These are phyloP conservation scores for Chionographis japonica DNA, from an alignment of 106 monocot genomes.

Conservation along the genomic window DNA sequence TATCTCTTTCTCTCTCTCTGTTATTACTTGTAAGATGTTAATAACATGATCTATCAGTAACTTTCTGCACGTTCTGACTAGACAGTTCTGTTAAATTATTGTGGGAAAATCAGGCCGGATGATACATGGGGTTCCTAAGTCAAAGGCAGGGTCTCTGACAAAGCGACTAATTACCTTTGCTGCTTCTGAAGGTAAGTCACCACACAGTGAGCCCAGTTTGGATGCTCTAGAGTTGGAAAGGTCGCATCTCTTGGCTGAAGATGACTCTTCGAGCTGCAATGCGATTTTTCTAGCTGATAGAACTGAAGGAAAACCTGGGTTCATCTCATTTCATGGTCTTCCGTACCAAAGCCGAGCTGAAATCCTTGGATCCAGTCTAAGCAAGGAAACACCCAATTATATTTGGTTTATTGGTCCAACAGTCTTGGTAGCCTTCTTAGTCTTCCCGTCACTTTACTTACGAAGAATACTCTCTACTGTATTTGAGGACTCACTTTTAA, in stretches of 20 bases:
- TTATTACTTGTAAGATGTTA: background rate
- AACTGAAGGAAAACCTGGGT: conserved; percentile 61
- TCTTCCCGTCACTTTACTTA: conserved; percentile 85
- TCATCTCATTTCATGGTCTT: conserved; percentile 55
- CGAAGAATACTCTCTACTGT: conserved; percentile 61
- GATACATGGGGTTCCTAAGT: background rate
- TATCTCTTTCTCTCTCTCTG: conserved; percentile 5
- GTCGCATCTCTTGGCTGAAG: conserved; percentile 4
- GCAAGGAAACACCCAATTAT: conserved; percentile 39
- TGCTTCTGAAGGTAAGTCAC: conserved; percentile 29
- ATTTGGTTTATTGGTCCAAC: conserved; percentile 86
- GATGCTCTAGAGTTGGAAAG: conserved; percentile 19
- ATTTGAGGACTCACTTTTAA: conserved; percentile 87
- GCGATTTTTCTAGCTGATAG: conserved; percentile 13
- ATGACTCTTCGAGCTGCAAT: conserved; percentile 16
- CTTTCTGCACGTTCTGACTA: background rate
- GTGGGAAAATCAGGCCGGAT: conserved; percentile 11
- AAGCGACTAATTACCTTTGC: conserved; percentile 8
- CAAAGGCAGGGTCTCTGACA: conserved; percentile 5
- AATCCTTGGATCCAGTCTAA: conserved; percentile 11
- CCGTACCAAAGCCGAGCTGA: conserved; percentile 28
- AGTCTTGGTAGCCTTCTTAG: conserved; percentile 73
- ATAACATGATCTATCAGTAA: background rate
- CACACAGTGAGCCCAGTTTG: conserved; percentile 19
- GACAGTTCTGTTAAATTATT: background rate